Evolutionary conservation across 1,139 yeast genomes (phyloP).

Genomic region (Yamadazyma siamensis): DNA sequence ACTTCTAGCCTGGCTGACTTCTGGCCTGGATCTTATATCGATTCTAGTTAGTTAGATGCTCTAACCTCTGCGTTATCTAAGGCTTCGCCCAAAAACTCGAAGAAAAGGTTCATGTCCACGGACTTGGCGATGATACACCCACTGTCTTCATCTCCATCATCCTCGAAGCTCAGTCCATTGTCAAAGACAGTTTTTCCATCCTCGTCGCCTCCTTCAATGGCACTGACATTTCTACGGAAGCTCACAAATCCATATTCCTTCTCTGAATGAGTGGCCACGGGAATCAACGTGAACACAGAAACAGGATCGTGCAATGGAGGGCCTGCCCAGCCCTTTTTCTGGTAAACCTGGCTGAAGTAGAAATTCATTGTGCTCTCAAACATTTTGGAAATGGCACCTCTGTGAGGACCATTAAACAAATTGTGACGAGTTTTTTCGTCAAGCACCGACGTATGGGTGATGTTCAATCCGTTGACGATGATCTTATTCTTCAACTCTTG

Average conservation of each 20-base stretch:
- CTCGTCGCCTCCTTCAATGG: conserved; percentile 26
- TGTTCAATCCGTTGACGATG: conserved; percentile 61
- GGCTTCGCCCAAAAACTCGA: conserved; percentile 10
- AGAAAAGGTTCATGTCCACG: conserved; percentile 47
- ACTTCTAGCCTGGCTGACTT: too few relatives aligned
- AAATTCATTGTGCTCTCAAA: conserved; percentile 56
- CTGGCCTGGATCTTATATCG: too few relatives aligned
- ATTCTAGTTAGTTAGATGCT: too few relatives aligned
- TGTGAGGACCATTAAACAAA: conserved; percentile 16
- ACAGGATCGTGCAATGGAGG: conserved; percentile 86
- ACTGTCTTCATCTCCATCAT: conserved; percentile 24
- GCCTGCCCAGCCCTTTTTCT: conserved; percentile 33
- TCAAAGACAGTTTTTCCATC: conserved; percentile 37
- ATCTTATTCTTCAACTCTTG: conserved; percentile 44
- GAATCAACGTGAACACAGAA: conserved; percentile 60
- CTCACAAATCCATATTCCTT: conserved; percentile 24
- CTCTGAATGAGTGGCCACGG: conserved; percentile 29
- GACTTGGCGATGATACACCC: conserved; percentile 47
- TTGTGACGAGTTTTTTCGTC: conserved; percentile 38
- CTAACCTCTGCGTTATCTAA: conserved; percentile 13
- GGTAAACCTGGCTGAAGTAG: conserved; percentile 38
- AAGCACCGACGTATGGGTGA: conserved; percentile 70
- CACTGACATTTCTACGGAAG: conserved; percentile 22
- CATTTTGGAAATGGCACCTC: conserved; percentile 40
- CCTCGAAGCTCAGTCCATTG: conserved; percentile 16